Evolutionary conservation across 441 rosid genomes (phyloP).

Genomic region (Mallotus repandus): DNA sequence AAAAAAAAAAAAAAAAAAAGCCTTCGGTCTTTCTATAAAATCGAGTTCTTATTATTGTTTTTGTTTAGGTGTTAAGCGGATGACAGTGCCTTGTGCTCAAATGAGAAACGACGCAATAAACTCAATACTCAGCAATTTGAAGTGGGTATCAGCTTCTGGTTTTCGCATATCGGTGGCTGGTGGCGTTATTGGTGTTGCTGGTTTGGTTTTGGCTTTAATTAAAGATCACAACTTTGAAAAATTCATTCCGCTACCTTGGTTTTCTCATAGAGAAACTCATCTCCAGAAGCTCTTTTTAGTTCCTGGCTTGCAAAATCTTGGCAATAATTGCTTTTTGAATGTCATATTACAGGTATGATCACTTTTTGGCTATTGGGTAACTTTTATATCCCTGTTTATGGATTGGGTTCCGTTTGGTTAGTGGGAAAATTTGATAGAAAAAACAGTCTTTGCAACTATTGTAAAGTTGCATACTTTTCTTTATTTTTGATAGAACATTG

Average conservation of each 20-base stretch:
- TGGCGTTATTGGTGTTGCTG: constrained; percentile 49
- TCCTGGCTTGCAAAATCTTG: constrained; percentile 83
- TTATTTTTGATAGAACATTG: not conserved
- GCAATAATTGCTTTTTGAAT: constrained; percentile 82
- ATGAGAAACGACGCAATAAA: constrained; percentile 17
- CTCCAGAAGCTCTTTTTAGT: constrained; percentile 36
- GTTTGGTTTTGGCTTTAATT: constrained; percentile 42
- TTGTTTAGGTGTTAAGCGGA: not conserved
- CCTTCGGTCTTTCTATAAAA: too few species aligned
- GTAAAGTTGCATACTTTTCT: not conserved
- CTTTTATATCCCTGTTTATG: not conserved
- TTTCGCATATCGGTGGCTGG: constrained; percentile 45
- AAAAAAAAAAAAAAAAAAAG: too few species aligned
- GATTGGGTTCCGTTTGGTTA: not conserved
- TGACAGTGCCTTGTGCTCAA: not conserved
- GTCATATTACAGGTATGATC: constrained; percentile 71
- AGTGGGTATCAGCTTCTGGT: constrained; percentile 39
- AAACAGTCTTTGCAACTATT: not conserved
- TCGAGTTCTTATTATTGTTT: not conserved
- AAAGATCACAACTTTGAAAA: constrained; percentile 41
- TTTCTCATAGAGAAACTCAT: constrained; percentile 23
- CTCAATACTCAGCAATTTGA: constrained; percentile 22
- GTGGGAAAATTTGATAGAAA: not conserved
- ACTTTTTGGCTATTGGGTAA: constrained; percentile 13
- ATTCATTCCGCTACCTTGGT: constrained; percentile 26